These are phyloP conservation scores for Botrytis byssoidea DNA, from an alignment of 2,329 filamentous ascomycete species.

Conservation along the genomic window DNA sequence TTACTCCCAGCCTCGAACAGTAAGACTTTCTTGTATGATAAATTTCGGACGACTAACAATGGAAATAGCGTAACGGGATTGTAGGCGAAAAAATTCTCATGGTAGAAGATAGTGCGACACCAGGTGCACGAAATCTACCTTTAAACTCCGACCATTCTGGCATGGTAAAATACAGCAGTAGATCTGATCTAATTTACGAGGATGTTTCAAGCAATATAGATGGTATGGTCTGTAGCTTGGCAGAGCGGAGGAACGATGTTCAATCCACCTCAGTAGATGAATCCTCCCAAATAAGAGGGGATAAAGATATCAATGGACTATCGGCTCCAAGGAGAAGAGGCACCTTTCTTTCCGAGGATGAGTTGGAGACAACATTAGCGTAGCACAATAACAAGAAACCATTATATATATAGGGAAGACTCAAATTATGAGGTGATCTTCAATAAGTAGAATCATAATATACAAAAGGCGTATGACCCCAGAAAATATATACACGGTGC, in stretches of 20 bases:
- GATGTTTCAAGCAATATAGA: constrained; percentile 14
- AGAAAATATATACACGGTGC: not conserved
- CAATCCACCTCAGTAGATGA: not conserved
- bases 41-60: not conserved
- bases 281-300: not conserved
- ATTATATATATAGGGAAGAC: too few relatives aligned
- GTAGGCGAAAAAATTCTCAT: not conserved
- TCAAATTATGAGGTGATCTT: not conserved
- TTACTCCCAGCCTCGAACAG: constrained; percentile 8
- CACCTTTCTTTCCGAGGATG: not conserved
- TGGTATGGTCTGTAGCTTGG: not conserved
- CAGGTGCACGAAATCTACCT: constrained; percentile 7
- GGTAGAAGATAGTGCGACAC: constrained; percentile 13
- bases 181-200: not conserved
- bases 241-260: not conserved
- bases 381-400: not conserved
- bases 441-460: not conserved
- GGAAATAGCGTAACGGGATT: not conserved
- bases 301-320: not conserved
- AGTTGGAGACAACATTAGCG: not conserved
- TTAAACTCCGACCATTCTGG: constrained; percentile 16
- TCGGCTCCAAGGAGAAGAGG: not conserved
- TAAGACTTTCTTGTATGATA: not conserved
- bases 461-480: not conserved
- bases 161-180: constrained; percentile 17